Evolutionary conservation across 164 flowering plant species (phyloP), one percentile per base, ranked within the genome.

Genomic region (Macadamia integrifolia): DNA sequence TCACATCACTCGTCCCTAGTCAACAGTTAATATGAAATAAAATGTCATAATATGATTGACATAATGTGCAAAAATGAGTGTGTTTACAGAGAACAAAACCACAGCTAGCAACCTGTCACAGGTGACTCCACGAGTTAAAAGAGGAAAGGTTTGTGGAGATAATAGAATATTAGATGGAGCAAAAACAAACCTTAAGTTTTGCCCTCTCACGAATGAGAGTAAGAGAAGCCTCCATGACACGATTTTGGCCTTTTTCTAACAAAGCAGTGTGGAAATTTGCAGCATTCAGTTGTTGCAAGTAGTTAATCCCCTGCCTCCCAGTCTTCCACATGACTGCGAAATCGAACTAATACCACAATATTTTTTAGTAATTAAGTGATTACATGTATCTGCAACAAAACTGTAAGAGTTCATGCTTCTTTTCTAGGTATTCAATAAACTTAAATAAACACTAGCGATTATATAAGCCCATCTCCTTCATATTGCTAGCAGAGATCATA

Each of bases 191-290:
- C 94, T 90, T 91, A 40, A 91, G 91, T 82, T 88, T 91, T 40
- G 98, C 98, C 62, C 96, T 87, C 78, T 93, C 97, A 6, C 97
- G 88, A 69, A 93, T 91, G 52, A 93, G 95, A 18, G 98, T 91
- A 49, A 93, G 88, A 12, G 98, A 93, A 76, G 98, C 98, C 68
- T 93, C 98, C 9, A 93, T 90, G 12, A 93, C 96, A 66, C 98
- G 94, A 49, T 83, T 81, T 71, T 93, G 97, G 44, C 97, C 98
- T 35, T 87, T 88, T 66, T 87, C 85, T 61, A 91, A 71, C 83
- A 87, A 70, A 28, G 80, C 83, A 61, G 77, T 30, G 0, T 92
- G 90, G 32, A 92, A 80, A 70, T 86, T 87, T 68, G 83, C 88
- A 60, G 87, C 86, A 66, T 83, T 88, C 48, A 87, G 79, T 60